These are phyloP conservation scores for Punctularia strigosozonata DNA, from an alignment of 768 basidiomycete species.

Conservation along the genomic window DNA sequence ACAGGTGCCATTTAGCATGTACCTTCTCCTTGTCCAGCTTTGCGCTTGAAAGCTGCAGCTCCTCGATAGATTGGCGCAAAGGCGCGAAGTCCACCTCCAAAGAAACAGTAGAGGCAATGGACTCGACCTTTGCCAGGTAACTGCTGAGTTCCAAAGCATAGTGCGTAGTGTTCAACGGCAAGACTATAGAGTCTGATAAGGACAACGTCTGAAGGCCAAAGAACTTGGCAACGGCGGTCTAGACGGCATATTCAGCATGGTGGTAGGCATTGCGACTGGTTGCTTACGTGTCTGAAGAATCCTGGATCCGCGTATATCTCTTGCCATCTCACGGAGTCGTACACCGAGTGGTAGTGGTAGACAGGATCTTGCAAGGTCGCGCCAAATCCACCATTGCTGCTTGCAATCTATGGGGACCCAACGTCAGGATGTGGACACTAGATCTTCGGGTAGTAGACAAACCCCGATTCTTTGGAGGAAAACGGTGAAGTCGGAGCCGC, in stretches of 20 bases:
- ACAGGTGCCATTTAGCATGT: conserved; percentile 41
- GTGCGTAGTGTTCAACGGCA: conserved; percentile 62
- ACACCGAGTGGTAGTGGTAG: conserved; percentile 54
- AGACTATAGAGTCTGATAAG: conserved; percentile 37
- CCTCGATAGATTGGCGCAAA: conserved; percentile 33
- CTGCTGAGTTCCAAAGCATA: conserved; percentile 41
- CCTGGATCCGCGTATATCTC: conserved; percentile 54
- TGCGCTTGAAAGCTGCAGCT: conserved; percentile 37
- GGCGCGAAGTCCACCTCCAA: conserved; percentile 26
- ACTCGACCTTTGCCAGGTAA: conserved; percentile 38
- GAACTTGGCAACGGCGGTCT: conserved; percentile 50
- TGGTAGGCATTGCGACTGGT: not conserved
- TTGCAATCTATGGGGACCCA: conserved; percentile 18
- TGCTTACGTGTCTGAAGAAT: conserved; percentile 42
- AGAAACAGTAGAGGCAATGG: conserved; percentile 10
- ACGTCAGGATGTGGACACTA: conserved; percentile 15
- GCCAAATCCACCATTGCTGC: conserved; percentile 24
- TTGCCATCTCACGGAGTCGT: conserved; percentile 47
- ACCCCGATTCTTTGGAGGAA: conserved; percentile 78
- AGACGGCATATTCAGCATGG: not conserved
- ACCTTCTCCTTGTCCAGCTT: conserved; percentile 49
- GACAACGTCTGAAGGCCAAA: conserved; percentile 45
- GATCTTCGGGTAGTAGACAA: conserved; percentile 19
- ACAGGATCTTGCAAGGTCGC: conserved; percentile 30
- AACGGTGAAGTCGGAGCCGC: conserved; percentile 85